Percentiles rank a stretch among this genome's conserved stretches.
Conservation (phyloP, 2,329 filamentous ascomycete species). For the Trichocomaceae sp. region DNA sequence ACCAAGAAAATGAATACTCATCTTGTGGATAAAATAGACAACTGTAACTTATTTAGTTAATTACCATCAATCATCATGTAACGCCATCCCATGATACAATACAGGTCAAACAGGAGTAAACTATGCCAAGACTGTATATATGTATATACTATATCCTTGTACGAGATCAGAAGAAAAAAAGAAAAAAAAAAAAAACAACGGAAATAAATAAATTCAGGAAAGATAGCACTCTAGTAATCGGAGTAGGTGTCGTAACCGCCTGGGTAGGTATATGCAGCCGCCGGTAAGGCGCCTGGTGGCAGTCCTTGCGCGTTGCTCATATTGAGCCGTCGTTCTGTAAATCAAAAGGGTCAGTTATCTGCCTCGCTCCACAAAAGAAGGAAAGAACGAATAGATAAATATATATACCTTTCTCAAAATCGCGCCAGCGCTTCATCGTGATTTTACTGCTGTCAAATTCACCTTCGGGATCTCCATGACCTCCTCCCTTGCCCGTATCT, state of each 20-base stretch:
- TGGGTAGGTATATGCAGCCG: constrained; percentile 24
- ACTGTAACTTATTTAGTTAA: background rate
- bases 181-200: constrained; percentile 6
- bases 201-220: background rate
- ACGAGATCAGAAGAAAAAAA: constrained; percentile 4
- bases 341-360: background rate
- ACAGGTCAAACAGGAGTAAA: constrained; percentile 2
- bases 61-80: background rate
- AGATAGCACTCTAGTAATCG: constrained; percentile 26
- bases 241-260: constrained; percentile 31
- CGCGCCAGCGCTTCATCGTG: constrained; percentile 97
- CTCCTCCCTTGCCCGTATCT: constrained; percentile 80
- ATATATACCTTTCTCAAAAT: constrained; percentile 79
- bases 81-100: constrained; percentile 5
- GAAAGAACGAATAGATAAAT: background rate
- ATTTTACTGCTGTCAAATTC: constrained; percentile 99
- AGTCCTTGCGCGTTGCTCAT: constrained; percentile 21
- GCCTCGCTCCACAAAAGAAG: background rate
- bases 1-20: no score
- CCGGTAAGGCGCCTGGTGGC: constrained; percentile 19
- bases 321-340: constrained; percentile 33
- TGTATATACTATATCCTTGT: background rate
- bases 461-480: constrained; percentile 73
- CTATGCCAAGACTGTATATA: constrained; percentile 7
- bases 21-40: background rate